Percentiles rank a stretch among this genome's conserved stretches.
Conservation (phyloP, 306 rosid genomes). For the Cyamopsis tetragonoloba region DNA sequence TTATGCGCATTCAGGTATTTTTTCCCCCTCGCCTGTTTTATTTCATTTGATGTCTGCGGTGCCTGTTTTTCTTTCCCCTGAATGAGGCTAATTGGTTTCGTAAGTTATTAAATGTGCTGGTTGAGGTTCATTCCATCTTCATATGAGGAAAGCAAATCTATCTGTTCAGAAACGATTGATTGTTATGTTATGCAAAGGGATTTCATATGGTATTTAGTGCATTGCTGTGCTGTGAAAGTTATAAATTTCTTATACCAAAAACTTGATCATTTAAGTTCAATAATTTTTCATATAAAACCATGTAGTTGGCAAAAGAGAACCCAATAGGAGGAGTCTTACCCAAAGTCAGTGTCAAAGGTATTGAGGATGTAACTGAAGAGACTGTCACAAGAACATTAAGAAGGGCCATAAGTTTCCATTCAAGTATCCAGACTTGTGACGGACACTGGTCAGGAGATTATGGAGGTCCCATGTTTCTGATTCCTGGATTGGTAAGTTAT, state of each 20-base stretch:
- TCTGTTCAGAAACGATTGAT: neutral
- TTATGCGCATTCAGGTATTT: constrained; percentile 76
- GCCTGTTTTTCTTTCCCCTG: neutral
- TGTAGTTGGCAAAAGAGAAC: constrained; percentile 61
- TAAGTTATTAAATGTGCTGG: neutral
- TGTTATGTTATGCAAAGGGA: neutral
- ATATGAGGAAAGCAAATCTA: too few species aligned
- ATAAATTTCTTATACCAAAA: neutral
- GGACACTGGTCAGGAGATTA: constrained; percentile 97
- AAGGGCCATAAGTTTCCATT: constrained; percentile 67
- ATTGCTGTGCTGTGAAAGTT: constrained; percentile 1
- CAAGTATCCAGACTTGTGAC: constrained; percentile 66
- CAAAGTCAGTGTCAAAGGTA: constrained; percentile 62
- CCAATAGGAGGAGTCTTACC: constrained; percentile 35
- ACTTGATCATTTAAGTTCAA: neutral
- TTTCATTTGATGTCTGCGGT: neutral
- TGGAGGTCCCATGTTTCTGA: constrained; percentile 93
- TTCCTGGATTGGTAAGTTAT: constrained; percentile 77
- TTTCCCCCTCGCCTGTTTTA: neutral
- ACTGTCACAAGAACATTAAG: constrained; percentile 43
- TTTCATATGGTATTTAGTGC: neutral
- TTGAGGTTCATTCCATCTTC: neutral
- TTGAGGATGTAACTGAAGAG: constrained; percentile 55
- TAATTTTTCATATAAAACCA: neutral
- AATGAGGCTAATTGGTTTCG: neutral